phyloP scores from a whole-genome alignment of 2,329 filamentous ascomycete genomes.

The Alternaria gaisen region DNA sequence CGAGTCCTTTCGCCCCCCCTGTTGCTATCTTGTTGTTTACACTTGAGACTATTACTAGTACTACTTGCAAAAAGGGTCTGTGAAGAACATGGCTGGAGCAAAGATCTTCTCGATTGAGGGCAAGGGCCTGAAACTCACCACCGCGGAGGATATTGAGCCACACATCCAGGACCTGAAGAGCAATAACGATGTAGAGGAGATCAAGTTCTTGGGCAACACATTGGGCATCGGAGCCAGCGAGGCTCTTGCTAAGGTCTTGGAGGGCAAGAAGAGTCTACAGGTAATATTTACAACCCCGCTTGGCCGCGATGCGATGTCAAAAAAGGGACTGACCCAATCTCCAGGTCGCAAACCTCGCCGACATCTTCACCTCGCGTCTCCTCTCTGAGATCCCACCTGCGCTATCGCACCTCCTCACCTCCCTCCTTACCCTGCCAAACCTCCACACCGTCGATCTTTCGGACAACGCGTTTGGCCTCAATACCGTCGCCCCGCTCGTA shows the following conservation, averaged over 20 bases:
- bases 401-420: constrained; percentile 82
- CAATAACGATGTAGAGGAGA: constrained; percentile 80
- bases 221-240: constrained; percentile 88
- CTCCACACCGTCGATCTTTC: constrained; percentile 94
- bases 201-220: constrained; percentile 89
- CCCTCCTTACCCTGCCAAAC: constrained; percentile 83
- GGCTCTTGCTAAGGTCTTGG: constrained; percentile 81
- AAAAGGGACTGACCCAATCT: constrained; percentile 38
- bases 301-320: background rate
- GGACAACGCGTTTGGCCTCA: constrained; percentile 97
- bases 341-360: constrained; percentile 83
- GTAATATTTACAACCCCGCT: constrained; percentile 52
- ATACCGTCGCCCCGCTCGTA: constrained; percentile 90
- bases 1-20: constrained; percentile 3
- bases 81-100: constrained; percentile 53
- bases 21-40: constrained; percentile 3
- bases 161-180: constrained; percentile 79
- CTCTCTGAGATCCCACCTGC: constrained; percentile 93
- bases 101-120: constrained; percentile 91
- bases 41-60: constrained; percentile 9
- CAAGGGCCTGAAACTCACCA: constrained; percentile 91
- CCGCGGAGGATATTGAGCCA: constrained; percentile 82
- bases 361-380: constrained; percentile 96
- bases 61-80: background rate
- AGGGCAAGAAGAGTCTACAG: constrained; percentile 83